Conservation (phyloP, 2,329 filamentous ascomycete genomes). For the Verruconis gallopava region DNA sequence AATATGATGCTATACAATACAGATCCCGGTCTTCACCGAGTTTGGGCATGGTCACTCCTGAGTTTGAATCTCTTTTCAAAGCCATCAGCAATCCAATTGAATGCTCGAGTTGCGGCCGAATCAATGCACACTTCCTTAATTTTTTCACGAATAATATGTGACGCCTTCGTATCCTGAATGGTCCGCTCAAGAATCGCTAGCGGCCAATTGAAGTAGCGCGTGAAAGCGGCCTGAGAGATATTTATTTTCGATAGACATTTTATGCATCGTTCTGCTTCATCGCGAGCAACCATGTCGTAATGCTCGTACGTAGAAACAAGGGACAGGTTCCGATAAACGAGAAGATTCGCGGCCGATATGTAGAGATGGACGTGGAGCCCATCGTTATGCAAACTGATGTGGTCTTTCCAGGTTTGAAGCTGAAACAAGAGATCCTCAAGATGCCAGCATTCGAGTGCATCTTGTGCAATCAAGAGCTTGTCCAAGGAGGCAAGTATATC, state of each 20-base stretch:
- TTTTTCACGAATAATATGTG: slow-evolving; percentile 1
- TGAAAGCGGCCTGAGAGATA: neutral
- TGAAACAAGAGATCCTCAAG: slow-evolving; percentile 3
- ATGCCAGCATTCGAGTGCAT: neutral
- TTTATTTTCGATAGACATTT: neutral
- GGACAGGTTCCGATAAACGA: slow-evolving; percentile 1
- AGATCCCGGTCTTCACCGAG: too few species aligned
- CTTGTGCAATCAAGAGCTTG: neutral
- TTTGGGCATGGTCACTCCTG: neutral
- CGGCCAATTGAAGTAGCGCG: slow-evolving; percentile 6
- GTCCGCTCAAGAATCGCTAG: slow-evolving; percentile 2
- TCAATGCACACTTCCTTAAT: neutral
- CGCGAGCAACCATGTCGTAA: neutral
- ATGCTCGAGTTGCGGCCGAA: slow-evolving; percentile 1
- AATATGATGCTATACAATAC: too few species aligned
- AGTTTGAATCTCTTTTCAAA: slow-evolving; percentile 2
- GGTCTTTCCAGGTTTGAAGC: neutral
- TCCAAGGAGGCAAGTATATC: slow-evolving; percentile 5
- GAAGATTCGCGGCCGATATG: slow-evolving; percentile 1
- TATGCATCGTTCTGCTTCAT: neutral
- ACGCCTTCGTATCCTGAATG: neutral
- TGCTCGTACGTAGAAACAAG: neutral
- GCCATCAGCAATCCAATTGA: slow-evolving; percentile 4
- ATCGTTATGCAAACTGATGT: neutral
- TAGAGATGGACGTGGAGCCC: slow-evolving; percentile 1